Percentiles rank a stretch among this genome's conserved stretches.
Conservation (phyloP, 441 rosid genomes). For the Geranium incanum region DNA sequence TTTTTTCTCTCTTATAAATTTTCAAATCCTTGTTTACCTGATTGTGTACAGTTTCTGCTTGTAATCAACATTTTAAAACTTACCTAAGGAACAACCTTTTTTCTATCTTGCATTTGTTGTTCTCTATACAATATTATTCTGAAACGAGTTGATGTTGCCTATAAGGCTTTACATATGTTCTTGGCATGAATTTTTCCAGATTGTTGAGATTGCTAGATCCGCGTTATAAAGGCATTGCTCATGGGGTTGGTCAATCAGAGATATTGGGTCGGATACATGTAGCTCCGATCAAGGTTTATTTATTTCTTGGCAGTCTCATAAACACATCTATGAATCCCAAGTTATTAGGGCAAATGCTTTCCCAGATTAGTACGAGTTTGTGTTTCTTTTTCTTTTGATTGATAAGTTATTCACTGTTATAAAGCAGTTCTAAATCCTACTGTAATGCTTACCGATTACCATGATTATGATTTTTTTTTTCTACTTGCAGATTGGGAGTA, state of each 20-base stretch:
- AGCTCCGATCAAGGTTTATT: conserved; percentile 82
- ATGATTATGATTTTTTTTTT: conserved; percentile 7
- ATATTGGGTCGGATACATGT: conserved; percentile 93
- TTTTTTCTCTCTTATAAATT: background rate
- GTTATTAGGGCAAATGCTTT: background rate
- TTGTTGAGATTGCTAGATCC: conserved; percentile 85
- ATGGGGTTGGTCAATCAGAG: conserved; percentile 97
- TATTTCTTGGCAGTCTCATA: background rate
- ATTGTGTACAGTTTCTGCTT: conserved; percentile 3
- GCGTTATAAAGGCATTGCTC: conserved; percentile 90
- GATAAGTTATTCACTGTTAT: background rate
- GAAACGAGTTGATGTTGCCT: background rate
- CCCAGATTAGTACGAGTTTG: background rate
- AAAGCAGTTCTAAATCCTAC: background rate
- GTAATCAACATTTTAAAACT: background rate
- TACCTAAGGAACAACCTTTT: background rate
- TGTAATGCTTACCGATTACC: background rate
- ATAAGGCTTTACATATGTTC: conserved; percentile 12
- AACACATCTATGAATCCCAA: background rate
- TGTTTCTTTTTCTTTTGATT: background rate
- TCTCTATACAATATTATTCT: background rate
- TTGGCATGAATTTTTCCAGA: conserved; percentile 32
- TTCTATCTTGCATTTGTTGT: background rate
- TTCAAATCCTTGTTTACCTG: background rate
- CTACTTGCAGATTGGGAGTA: conserved; percentile 63